Conservation (phyloP, 2,329 filamentous ascomycete genomes). For the Penicillium sp. region DNA sequence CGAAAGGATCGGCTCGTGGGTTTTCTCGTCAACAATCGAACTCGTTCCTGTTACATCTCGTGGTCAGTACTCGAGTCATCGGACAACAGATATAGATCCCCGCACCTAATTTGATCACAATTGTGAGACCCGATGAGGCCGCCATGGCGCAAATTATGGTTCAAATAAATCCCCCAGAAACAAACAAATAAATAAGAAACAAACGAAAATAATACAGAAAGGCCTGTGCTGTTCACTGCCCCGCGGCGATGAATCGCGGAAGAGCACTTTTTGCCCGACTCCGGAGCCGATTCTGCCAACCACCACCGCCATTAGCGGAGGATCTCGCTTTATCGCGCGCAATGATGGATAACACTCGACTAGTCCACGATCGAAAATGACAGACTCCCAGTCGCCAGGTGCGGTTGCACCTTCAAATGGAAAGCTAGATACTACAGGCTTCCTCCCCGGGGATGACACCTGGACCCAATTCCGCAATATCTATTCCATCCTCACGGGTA, state of each 20-base stretch:
- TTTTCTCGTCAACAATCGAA: conserved; percentile 97
- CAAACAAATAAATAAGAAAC: neutral
- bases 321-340: conserved; percentile 20
- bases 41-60: conserved; percentile 71
- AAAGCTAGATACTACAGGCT: conserved; percentile 37
- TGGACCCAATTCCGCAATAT: conserved; percentile 72
- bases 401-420: conserved; percentile 20
- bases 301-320: conserved; percentile 34
- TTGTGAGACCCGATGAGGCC: conserved; percentile 32
- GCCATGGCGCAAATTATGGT: conserved; percentile 21
- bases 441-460: conserved; percentile 42
- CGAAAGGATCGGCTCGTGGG: conserved; percentile 87
- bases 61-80: conserved; percentile 17
- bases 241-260: conserved; percentile 7
- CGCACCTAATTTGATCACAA: conserved; percentile 45
- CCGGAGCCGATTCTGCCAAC: conserved; percentile 30
- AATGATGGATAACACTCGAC: neutral
- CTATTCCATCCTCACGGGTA: conserved; percentile 76
- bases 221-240: neutral
- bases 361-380: conserved; percentile 27
- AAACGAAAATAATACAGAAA: neutral
- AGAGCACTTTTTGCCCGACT: conserved; percentile 11
- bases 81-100: conserved; percentile 23
- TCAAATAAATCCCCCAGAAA: neutral
- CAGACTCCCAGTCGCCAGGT: conserved; percentile 29